These are phyloP conservation scores for Arachis stenosperma DNA, from an alignment of 306 rosid genomes.

Conservation along the genomic window DNA sequence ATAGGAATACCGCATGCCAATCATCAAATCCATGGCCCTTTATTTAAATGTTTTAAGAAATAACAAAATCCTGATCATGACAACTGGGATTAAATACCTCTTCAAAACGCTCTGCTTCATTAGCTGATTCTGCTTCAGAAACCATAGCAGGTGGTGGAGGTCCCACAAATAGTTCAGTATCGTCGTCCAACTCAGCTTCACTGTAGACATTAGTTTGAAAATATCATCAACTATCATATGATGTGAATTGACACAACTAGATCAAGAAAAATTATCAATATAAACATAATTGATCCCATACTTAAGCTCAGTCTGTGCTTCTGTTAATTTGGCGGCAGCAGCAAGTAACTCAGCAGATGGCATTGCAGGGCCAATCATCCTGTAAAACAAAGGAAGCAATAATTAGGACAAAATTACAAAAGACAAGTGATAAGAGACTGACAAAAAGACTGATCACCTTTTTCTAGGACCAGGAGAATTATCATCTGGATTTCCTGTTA, in stretches of 20 bases:
- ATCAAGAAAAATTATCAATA: constrained; percentile 1
- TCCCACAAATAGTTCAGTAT: constrained; percentile 69
- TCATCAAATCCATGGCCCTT: constrained; percentile 2
- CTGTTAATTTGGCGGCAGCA: constrained; percentile 95
- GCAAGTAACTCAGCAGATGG: constrained; percentile 95
- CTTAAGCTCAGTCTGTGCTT: constrained; percentile 87
- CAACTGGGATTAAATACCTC: constrained; percentile 62
- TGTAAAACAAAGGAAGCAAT: constrained; percentile 44
- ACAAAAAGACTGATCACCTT: constrained; percentile 51
- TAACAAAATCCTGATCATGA: constrained; percentile 1
- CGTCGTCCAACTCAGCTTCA: constrained; percentile 77
- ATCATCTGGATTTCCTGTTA: constrained; percentile 45
- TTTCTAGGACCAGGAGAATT: constrained; percentile 61
- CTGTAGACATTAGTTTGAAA: constrained; percentile 44
- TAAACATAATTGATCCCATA: constrained; percentile 24
- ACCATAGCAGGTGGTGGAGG: constrained; percentile 92
- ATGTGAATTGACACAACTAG: constrained; percentile 5
- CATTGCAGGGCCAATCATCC: constrained; percentile 90
- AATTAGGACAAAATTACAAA: not conserved
- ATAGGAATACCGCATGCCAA: constrained; percentile 19
- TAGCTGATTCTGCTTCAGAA: constrained; percentile 84
- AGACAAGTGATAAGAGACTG: not conserved
- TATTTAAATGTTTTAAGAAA: constrained; percentile 15
- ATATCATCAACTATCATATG: constrained; percentile 14
- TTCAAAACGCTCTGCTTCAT: constrained; percentile 94